phyloP scores from a whole-genome alignment of 495 filamentous ascomycete genomes.

The Hypoxylon crocopeplum region DNA sequence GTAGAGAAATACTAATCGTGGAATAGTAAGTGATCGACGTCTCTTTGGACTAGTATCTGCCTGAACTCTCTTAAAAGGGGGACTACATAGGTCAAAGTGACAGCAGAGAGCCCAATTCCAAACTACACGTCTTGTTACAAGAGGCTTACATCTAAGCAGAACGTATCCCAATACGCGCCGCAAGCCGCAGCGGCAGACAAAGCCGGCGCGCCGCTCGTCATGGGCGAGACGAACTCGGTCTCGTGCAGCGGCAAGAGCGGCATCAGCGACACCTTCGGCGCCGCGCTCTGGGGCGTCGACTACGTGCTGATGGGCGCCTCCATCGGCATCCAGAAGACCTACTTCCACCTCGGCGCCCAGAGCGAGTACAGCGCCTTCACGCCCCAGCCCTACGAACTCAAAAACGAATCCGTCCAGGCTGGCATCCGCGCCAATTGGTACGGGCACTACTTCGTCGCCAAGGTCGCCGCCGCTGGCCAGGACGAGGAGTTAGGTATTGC shows the following conservation, averaged over 20 bases:
- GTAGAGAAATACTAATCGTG: constrained; percentile 3
- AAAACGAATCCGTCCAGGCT: constrained; percentile 34
- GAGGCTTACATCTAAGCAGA: constrained; percentile 6
- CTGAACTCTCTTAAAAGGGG: too few relatives aligned
- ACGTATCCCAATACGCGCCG: constrained; percentile 39
- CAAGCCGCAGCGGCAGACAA: constrained; percentile 37
- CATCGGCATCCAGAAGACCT: constrained; percentile 42
- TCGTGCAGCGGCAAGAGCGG: constrained; percentile 43
- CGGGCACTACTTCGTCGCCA: constrained; percentile 40
- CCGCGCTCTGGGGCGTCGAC: constrained; percentile 47
- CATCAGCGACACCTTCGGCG: constrained; percentile 47
- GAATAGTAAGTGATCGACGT: constrained; percentile 7
- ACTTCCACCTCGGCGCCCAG: constrained; percentile 48
- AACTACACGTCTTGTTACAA: neutral
- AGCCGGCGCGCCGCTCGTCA: constrained; percentile 40
- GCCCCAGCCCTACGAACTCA: constrained; percentile 22
- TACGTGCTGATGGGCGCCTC: constrained; percentile 45
- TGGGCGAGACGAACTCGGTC: constrained; percentile 50
- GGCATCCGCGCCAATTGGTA: constrained; percentile 39
- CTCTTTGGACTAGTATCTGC: neutral
- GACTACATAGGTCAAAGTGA: neutral
- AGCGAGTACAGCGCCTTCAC: constrained; percentile 43
- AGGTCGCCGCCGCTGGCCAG: constrained; percentile 4
- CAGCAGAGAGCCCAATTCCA: neutral
- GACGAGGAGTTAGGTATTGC: constrained; percentile 18